Evolutionary conservation across 495 filamentous ascomycete species (phyloP).

Genomic region (Viridothelium virens): DNA sequence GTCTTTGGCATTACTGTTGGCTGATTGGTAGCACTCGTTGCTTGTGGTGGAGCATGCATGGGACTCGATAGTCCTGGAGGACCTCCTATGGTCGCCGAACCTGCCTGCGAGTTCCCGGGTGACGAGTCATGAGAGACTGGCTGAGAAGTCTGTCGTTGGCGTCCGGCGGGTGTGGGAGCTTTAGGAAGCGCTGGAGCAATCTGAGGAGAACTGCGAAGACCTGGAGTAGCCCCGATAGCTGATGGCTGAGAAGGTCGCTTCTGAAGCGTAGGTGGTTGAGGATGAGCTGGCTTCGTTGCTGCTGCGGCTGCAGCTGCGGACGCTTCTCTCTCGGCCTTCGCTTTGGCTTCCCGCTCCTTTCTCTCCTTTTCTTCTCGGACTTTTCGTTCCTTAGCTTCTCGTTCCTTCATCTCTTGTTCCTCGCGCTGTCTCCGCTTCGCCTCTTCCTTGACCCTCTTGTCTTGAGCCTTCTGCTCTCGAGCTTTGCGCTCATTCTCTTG

Average conservation of each 20-base stretch:
- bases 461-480: constrained; percentile 62
- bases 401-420: constrained; percentile 67
- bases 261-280: constrained; percentile 19
- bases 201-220: constrained; percentile 62
- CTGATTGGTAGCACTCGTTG: constrained; percentile 42
- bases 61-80: constrained; percentile 47
- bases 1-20: constrained; percentile 26
- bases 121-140: constrained; percentile 68
- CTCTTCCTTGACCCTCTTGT: constrained; percentile 61
- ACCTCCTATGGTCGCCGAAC: constrained; percentile 25
- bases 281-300: constrained; percentile 34
- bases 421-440: constrained; percentile 56
- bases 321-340: constrained; percentile 59
- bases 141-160: constrained; percentile 68
- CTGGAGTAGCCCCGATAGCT: constrained; percentile 40
- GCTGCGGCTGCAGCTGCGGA: constrained; percentile 44
- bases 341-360: constrained; percentile 32
- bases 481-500: constrained; percentile 66
- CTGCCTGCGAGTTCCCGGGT: constrained; percentile 52
- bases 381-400: constrained; percentile 41
- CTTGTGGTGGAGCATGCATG: constrained; percentile 53
- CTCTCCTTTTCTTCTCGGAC: constrained; percentile 43
- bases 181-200: constrained; percentile 77
- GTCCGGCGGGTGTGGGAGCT: constrained; percentile 61
- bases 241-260: constrained; percentile 44